Conservation (phyloP, 495 filamentous ascomycete species). For the Penicillium flavigenum region DNA sequence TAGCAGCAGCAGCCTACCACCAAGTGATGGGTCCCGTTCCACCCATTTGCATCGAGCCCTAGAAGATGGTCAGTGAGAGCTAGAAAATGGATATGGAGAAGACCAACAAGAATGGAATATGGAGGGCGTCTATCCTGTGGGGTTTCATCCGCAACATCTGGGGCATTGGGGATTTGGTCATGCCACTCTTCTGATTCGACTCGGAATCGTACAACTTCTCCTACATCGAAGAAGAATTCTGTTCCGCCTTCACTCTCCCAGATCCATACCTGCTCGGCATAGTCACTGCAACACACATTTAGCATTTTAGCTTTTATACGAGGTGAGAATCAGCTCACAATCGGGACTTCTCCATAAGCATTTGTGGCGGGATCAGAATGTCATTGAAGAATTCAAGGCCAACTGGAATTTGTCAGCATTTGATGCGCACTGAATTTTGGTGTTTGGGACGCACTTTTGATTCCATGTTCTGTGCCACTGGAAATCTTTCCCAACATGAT, state of each 20-base stretch:
- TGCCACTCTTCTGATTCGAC: slow-evolving; percentile 84
- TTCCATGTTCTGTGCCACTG: slow-evolving; percentile 66
- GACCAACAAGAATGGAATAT: slow-evolving; percentile 65
- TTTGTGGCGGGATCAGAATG: slow-evolving; percentile 70
- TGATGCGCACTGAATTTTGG: neutral
- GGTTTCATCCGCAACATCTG: slow-evolving; percentile 52
- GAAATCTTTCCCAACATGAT: slow-evolving; percentile 79
- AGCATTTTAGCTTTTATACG: slow-evolving; percentile 16
- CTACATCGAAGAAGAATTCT: slow-evolving; percentile 79
- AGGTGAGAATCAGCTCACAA: slow-evolving; percentile 56
- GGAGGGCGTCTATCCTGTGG: slow-evolving; percentile 56
- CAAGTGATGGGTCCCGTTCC: slow-evolving; percentile 50
- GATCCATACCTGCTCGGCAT: slow-evolving; percentile 72
- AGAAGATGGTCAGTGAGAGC: neutral
- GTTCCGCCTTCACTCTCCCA: slow-evolving; percentile 72
- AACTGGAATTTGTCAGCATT: slow-evolving; percentile 50
- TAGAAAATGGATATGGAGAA: neutral
- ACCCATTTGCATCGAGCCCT: slow-evolving; percentile 56
- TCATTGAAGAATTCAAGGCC: slow-evolving; percentile 88
- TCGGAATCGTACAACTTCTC: slow-evolving; percentile 81
- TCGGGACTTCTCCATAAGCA: slow-evolving; percentile 67
- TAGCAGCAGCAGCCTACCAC: slow-evolving; percentile 37
- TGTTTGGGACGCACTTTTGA: slow-evolving; percentile 59
- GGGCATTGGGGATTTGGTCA: slow-evolving; percentile 75
- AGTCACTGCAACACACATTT: slow-evolving; percentile 52